Base-by-base conservation (phyloP, 176 grass and related monocot species). In the Otatea glauca region DNA sequence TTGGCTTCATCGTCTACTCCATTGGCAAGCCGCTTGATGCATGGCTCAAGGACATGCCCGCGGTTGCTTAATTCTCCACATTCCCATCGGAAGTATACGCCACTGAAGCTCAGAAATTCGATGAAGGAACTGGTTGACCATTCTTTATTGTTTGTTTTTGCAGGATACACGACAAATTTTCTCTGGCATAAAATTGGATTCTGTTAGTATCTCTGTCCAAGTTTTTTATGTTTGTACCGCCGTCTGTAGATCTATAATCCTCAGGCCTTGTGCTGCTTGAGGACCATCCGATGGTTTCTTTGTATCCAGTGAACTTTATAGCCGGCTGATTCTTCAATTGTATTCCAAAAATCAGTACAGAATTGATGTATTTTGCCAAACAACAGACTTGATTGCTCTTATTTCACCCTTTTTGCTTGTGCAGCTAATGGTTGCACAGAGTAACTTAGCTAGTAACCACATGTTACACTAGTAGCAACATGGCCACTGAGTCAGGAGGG, bases 21-120 rank as follows among this genome's bases (percentile, higher is more conserved):
- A 97, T 97, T 29, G 94, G 94, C 71, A 97, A 97, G 87, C 94
- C 94, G 7, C 91, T 97, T 17, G 94, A 97, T 56, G 79, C 75
- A 2, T 97, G 91, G 91, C 87, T 97, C 48, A 97, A 97, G 91
- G 94, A 97, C 85, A 90, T 97, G 87, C 94, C 94, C 6, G 94
- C 94, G 4, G 89, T 97, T 5, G 89, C 85, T 23, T 97, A 90
- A 93, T 43, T 56, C 44, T 24, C 11, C 62, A 3, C 27, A 9
- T 0, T 34, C 62, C 0, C 62, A 7, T 34, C 4, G 5, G 62
- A 32, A 29, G 25, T 5, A 29, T 4, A 2, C 27, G 25, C 38
- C n/a, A 0, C 42, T 16, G 27, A 43, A 53, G 65, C 65, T 63
- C 65, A 74, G 82, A 66, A 24, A 24, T 49, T 66, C 66, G 68